Evolutionary conservation across 352 stramenopile species (phyloP).

Genomic region (Pelagophyceae sp.): DNA sequence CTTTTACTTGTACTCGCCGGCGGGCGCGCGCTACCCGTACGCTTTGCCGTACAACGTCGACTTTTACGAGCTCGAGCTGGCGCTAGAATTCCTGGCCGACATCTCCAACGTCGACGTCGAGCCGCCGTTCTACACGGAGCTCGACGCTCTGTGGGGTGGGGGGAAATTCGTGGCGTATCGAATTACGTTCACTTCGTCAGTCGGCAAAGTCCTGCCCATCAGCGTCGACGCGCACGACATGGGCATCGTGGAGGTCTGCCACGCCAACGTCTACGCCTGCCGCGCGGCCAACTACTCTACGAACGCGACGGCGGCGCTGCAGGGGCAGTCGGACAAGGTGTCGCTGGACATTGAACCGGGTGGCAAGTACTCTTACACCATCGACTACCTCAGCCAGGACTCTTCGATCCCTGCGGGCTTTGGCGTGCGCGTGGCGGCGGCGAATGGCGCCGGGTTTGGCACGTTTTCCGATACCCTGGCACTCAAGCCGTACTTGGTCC

Average conservation of each 20-base stretch:
- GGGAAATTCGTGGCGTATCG: slow-evolving; percentile 18
- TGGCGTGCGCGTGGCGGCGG: slow-evolving; percentile 47
- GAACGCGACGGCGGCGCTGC: slow-evolving; percentile 16
- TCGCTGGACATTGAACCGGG: slow-evolving; percentile 32
- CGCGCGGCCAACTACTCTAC: slow-evolving; percentile 2
- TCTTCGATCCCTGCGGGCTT: slow-evolving; percentile 47
- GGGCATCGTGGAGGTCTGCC: slow-evolving; percentile 21
- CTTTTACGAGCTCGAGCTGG: slow-evolving; percentile 56
- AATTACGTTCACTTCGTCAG: slow-evolving; percentile 34
- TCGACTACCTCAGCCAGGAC: slow-evolving; percentile 39
- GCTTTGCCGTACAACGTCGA: slow-evolving; percentile 35
- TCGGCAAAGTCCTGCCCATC: slow-evolving; percentile 16
- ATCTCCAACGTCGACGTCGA: slow-evolving; percentile 66
- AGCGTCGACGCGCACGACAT: slow-evolving; percentile 18
- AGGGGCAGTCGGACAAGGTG: slow-evolving; percentile 8
- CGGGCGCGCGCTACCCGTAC: slow-evolving; percentile 31
- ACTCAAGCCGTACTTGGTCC: slow-evolving; percentile 75
- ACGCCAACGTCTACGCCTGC: not conserved
- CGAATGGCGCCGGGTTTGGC: slow-evolving; percentile 44
- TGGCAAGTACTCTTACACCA: slow-evolving; percentile 36
- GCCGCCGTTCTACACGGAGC: slow-evolving; percentile 21
- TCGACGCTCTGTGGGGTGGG: too few relatives aligned
- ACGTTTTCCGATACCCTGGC: slow-evolving; percentile 33
- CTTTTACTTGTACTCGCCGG: slow-evolving; percentile 49
- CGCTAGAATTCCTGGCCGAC: slow-evolving; percentile 61